Evolutionary conservation across 139 green algal genomes (phyloP).

Genomic region (Coelastrella sp.): DNA sequence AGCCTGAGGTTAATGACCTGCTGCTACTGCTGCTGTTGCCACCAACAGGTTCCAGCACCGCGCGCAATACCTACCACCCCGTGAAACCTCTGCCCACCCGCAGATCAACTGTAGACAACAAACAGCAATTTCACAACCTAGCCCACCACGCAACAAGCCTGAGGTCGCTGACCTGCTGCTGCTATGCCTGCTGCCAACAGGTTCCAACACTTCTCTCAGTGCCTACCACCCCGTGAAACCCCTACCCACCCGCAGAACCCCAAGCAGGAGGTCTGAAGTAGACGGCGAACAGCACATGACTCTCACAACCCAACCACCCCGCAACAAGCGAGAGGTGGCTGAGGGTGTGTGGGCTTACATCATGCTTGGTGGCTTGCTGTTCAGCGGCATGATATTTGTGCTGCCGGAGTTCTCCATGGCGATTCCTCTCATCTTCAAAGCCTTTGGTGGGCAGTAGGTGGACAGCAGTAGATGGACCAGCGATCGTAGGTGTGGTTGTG

Average conservation of each 20-base stretch:
- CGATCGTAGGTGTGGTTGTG: too few species aligned
- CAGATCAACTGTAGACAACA: too few species aligned
- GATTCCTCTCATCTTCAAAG: neutral
- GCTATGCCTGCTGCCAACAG: neutral
- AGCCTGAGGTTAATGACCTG: too few species aligned
- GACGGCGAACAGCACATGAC: neutral
- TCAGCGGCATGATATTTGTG: neutral
- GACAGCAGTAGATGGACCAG: too few species aligned
- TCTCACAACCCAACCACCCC: neutral
- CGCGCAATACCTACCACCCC: too few species aligned
- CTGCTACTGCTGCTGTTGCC: too few species aligned
- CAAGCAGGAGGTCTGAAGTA: neutral
- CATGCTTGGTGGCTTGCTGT: neutral
- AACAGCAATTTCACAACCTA: too few species aligned
- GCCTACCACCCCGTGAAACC: neutral
- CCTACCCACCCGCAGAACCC: neutral
- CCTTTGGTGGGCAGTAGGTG: neutral
- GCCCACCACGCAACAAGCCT: too few species aligned
- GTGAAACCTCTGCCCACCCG: too few species aligned
- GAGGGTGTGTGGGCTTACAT: neutral
- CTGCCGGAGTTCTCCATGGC: neutral
- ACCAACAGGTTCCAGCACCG: too few species aligned
- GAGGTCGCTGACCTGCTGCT: too few species aligned
- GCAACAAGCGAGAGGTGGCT: neutral
- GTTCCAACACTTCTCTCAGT: neutral